Evolutionary conservation across 768 basidiomycete species (phyloP).

Genomic region (Lactarius hatsudake): DNA sequence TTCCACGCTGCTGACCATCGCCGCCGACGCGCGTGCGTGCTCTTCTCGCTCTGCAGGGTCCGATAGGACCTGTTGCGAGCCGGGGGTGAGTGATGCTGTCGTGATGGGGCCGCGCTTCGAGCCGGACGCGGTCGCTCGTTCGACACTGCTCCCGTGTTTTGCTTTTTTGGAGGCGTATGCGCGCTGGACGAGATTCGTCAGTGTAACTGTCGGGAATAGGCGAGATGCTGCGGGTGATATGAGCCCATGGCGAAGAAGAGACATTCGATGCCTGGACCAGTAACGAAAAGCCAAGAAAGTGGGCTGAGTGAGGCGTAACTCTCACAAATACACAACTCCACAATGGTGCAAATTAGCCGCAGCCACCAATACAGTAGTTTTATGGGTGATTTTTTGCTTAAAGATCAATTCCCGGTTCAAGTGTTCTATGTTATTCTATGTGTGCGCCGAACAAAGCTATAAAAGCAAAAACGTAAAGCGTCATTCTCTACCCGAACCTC

Average conservation of each 20-base stretch:
- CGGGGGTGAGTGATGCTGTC: slow-evolving; percentile 61
- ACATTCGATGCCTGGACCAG: slow-evolving; percentile 1
- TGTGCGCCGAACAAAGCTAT: slow-evolving; percentile 4
- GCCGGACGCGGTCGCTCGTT: background rate
- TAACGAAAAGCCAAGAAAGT: background rate
- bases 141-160: background rate
- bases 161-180: slow-evolving; percentile 26
- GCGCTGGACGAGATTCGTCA: background rate
- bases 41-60: slow-evolving; percentile 51
- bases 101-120: slow-evolving; percentile 33
- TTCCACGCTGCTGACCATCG: slow-evolving; percentile 64
- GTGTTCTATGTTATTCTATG: background rate
- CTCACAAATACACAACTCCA: background rate
- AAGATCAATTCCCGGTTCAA: no score
- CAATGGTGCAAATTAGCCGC: background rate
- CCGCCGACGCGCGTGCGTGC: slow-evolving; percentile 57
- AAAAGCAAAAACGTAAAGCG: background rate
- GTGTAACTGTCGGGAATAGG: background rate
- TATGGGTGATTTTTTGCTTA: no score
- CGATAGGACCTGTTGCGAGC: slow-evolving; percentile 60
- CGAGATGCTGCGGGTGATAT: background rate
- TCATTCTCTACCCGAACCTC: slow-evolving; percentile 43
- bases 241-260: slow-evolving; percentile 3
- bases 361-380: background rate
- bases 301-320: background rate